Evolutionary conservation across 2,329 filamentous ascomycete species (phyloP).

Genomic region (Podosphaera xanthii): DNA sequence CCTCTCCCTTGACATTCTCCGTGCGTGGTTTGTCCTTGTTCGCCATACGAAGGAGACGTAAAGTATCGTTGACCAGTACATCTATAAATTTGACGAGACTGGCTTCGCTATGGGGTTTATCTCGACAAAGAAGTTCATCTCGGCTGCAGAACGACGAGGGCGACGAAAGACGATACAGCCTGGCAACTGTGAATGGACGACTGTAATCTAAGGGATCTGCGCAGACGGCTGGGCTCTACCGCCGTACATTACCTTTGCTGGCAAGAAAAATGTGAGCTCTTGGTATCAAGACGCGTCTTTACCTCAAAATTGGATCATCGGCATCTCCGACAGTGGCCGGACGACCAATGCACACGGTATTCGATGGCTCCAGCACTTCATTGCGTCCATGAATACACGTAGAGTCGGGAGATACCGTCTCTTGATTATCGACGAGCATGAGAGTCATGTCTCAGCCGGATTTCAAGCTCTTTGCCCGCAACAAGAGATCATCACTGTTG

Average conservation of each 20-base stretch:
- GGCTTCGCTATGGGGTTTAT: conserved; percentile 8
- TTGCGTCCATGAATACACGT: too few relatives aligned
- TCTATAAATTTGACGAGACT: conserved; percentile 2
- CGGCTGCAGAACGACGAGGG: conserved; percentile 4
- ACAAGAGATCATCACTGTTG: too few relatives aligned
- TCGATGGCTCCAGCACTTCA: conserved; percentile 6
- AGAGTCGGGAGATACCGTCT: too few relatives aligned
- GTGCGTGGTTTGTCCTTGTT: conserved; percentile 5
- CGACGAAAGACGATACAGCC: conserved; percentile 8
- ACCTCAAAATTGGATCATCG: conserved; percentile 9
- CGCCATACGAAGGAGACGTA: conserved; percentile 7
- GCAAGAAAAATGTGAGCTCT: conserved; percentile 2
- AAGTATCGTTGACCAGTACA: conserved; percentile 5
- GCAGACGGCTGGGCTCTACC: conserved; percentile 9
- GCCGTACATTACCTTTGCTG: conserved; percentile 12
- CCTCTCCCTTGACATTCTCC: too few relatives aligned
- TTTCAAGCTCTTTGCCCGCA: too few relatives aligned
- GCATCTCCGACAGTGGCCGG: conserved; percentile 14
- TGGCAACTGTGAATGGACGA: conserved; percentile 13
- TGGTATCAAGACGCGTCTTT: conserved; percentile 8
- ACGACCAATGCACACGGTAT: conserved; percentile 15
- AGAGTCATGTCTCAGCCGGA: too few relatives aligned
- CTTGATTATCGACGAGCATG: too few relatives aligned
- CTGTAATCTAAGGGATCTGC: conserved; percentile 11
- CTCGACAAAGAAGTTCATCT: conserved; percentile 6